A percentile compares a stretch with the other conserved stretches of the same genome.
Evolutionary conservation across 805 yeast genomes (phyloP).

Genomic region (Kregervanrija delftensis): DNA sequence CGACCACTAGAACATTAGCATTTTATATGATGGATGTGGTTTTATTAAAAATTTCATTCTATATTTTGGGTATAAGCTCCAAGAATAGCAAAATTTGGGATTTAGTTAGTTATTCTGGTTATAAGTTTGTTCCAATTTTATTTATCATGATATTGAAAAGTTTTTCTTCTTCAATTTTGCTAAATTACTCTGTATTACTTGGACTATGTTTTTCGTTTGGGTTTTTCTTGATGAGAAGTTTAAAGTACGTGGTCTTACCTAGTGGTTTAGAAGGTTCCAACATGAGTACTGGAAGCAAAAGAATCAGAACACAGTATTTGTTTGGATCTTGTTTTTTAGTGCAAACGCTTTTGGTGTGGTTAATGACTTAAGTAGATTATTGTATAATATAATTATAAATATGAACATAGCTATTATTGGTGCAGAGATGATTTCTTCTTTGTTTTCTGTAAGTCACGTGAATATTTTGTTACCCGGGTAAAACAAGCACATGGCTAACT

Average conservation of each 20-base stretch:
- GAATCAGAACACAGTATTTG: slow-evolving; percentile 79
- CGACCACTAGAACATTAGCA: slow-evolving; percentile 81
- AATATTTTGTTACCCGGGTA: no score
- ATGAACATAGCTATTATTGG: no score
- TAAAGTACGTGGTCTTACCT: slow-evolving; percentile 63
- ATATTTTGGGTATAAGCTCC: slow-evolving; percentile 63
- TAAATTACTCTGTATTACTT: slow-evolving; percentile 28
- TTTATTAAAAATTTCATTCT: slow-evolving; percentile 74
- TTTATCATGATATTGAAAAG: slow-evolving; percentile 47
- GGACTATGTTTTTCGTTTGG: slow-evolving; percentile 53
- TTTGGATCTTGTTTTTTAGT: slow-evolving; percentile 78
- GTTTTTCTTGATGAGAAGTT: slow-evolving; percentile 61
- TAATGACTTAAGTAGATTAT: slow-evolving; percentile 37
- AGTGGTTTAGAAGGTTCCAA: slow-evolving; percentile 48
- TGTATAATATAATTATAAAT: neutral
- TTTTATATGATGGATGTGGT: slow-evolving; percentile 70
- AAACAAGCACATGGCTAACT: no score
- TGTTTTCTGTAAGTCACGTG: no score
- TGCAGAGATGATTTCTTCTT: no score
- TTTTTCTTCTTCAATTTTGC: slow-evolving; percentile 24
- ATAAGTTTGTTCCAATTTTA: slow-evolving; percentile 81
- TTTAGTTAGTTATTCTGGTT: slow-evolving; percentile 83
- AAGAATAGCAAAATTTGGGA: slow-evolving; percentile 59
- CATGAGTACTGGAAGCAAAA: slow-evolving; percentile 60
- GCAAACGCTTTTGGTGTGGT: slow-evolving; percentile 71